These are phyloP conservation scores for Trichophyton rubrum DNA, from an alignment of 2,329 filamentous ascomycete genomes.

Conservation along the genomic window DNA sequence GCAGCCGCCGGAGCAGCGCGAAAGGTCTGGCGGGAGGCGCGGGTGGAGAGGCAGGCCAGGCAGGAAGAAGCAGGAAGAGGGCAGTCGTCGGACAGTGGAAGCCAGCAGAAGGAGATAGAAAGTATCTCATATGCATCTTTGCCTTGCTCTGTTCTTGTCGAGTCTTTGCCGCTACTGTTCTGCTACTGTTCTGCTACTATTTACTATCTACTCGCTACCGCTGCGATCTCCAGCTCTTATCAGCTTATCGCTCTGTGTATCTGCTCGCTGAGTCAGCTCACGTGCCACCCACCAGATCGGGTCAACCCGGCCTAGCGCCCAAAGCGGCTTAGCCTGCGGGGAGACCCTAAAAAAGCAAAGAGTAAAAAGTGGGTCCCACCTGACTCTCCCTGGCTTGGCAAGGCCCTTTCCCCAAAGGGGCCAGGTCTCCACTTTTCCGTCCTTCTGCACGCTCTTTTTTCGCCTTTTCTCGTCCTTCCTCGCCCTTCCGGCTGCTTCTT, in stretches of 20 bases:
- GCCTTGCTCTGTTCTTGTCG: neutral
- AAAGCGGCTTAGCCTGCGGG: neutral
- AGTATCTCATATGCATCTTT: neutral
- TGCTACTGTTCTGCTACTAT: no score
- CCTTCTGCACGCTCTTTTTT: neutral
- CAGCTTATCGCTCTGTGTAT: neutral
- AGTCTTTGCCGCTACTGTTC: neutral
- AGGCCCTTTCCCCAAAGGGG: neutral
- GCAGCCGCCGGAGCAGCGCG: neutral
- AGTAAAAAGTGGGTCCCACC: neutral
- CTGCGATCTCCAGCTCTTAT: no score
- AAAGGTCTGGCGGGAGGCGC: neutral
- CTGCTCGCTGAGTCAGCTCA: neutral
- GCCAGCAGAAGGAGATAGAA: neutral
- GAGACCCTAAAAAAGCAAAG: neutral
- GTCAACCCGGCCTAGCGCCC: constrained; percentile 1
- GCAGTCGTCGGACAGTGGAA: neutral
- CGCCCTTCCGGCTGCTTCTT: neutral
- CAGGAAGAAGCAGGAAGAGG: neutral
- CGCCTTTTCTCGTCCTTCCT: neutral
- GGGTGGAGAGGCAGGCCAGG: neutral
- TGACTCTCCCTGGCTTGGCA: neutral
- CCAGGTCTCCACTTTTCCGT: neutral
- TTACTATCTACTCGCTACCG: no score
- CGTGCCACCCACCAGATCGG: neutral